These are phyloP conservation scores for Candida tallmaniae DNA, from an alignment of 805 yeast genomes.

Conservation along the genomic window DNA sequence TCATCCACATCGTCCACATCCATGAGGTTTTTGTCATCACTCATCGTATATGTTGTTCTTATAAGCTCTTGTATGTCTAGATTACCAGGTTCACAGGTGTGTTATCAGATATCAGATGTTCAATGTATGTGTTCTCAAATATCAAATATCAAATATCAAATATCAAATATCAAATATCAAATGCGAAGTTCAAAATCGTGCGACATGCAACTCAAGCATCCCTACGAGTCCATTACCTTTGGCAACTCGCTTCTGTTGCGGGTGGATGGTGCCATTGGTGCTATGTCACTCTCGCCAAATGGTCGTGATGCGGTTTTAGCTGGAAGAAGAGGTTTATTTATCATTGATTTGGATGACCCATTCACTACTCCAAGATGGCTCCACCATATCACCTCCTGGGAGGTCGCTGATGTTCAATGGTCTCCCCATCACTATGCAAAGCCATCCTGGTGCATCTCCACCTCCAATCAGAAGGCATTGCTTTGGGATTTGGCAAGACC, in stretches of 20 bases:
- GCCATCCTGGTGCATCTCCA: constrained; percentile 88
- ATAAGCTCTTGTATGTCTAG: too few relatives aligned
- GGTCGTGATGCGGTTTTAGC: constrained; percentile 95
- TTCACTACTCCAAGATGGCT: constrained; percentile 93
- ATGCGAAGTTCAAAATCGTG: too few relatives aligned
- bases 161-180: too few relatives aligned
- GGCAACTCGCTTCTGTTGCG: constrained; percentile 77
- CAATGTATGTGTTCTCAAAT: too few relatives aligned
- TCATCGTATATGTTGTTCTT: too few relatives aligned
- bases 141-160: too few relatives aligned
- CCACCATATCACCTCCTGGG: constrained; percentile 92
- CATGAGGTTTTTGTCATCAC: too few relatives aligned
- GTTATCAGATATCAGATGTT: too few relatives aligned
- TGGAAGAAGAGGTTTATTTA: constrained; percentile 72
- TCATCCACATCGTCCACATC: constrained; percentile 15
- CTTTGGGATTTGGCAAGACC: constrained; percentile 88
- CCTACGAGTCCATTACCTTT: constrained; percentile 53
- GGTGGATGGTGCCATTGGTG: constrained; percentile 89
- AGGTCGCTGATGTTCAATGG: constrained; percentile 99
- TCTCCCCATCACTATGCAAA: constrained; percentile 77
- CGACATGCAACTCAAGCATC: constrained; percentile 11
- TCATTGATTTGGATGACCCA: constrained; percentile 94
- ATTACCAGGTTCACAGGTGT: too few relatives aligned
- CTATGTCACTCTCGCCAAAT: constrained; percentile 83
- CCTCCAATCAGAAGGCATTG: constrained; percentile 92